These are phyloP conservation scores for Citrus sinensis DNA, from an alignment of 345 rosid genomes.

Conservation along the genomic window DVS_A1.0 CM039167.1:18506501-18507000, in stretches of 20 bases:
- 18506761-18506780: neutral
- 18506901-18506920: no score
- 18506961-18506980: no score
- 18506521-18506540: neutral
- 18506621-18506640: neutral
- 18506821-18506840: conserved; percentile 24
- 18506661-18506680: neutral
- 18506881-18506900: no score
- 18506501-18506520: no score
- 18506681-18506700: neutral
- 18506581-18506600: neutral
- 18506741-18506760: neutral
- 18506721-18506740: neutral
- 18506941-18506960: no score
- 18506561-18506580: neutral
- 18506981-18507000: no score
- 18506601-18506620: neutral
- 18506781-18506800: conserved; percentile 35
- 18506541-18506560: neutral
- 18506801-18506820: conserved; percentile 97
- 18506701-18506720: neutral
- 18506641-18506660: neutral
- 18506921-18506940: no score
- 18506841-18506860: no score
- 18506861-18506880: no score